Base-by-base conservation (phyloP, 371 early-diverging fungal genomes). In the Rhizopus sp. region DNA sequence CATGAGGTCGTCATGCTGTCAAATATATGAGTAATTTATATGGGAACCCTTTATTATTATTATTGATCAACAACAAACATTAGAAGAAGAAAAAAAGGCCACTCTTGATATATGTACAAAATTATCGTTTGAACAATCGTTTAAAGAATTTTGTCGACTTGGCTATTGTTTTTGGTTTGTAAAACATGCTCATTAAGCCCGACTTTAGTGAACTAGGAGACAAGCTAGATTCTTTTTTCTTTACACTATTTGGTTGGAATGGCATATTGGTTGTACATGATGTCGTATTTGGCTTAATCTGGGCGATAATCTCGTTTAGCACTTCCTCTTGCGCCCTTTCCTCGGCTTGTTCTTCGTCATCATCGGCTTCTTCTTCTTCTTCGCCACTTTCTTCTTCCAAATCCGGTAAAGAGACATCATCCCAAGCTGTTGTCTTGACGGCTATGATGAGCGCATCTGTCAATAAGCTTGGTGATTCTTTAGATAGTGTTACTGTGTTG, bases 151-250 rank as follows among this genome's bases (percentile, higher is more conserved):
- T 23, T 23, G 23, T 23, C 23, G 23, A 23, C 23, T 23, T 23
- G 23, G 23, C 23, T 23, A 23, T 23, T 23, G 23, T 23, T 23
- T 23, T 23, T 23, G 23, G 23, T 23, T 7, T 16, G 31, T 52
- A 38, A n/a, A 59, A 47, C 7, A 46, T 48, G 29, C 39, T 45
- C 47, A 59, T 59, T 13, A 59, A 47, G 23, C 23, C 23, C 2
- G 53, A 59, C 16, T 53, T 59, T 13, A 59, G 29, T 15, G 59
- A 59, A 23, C 53, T 53, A 29, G 52, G 53, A 8, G 59, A 59
- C 31, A 53, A 59, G 5, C 41, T 59, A 0, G 59, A 59, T 15
- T 48, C 53, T 53, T 48, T 52, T 29, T 59, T 59, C 23, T 23
- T 46, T 45, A 47, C 39, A 59, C n/a, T 15, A 32, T 39, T 40